phyloP scores from a whole-genome alignment of 2,329 filamentous ascomycete species.

The Zarea fungicola region DNA sequence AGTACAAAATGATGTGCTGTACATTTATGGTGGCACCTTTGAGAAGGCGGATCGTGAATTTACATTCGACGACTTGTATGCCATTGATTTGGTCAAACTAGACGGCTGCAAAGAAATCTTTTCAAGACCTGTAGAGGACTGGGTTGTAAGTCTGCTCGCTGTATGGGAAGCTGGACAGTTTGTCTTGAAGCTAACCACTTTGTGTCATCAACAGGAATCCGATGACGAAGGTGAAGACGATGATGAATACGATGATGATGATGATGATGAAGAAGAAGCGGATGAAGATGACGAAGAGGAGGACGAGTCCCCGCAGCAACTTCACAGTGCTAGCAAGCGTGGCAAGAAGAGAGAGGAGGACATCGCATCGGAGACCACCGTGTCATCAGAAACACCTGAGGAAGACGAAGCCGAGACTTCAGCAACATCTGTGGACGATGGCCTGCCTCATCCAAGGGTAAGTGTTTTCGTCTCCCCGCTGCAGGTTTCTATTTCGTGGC shows the following conservation, averaged over 20 bases:
- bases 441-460: slow-evolving; percentile 64
- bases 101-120: slow-evolving; percentile 93
- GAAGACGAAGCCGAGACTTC: slow-evolving; percentile 44
- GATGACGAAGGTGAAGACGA: slow-evolving; percentile 56
- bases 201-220: slow-evolving; percentile 44
- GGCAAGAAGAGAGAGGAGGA: slow-evolving; percentile 50
- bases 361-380: slow-evolving; percentile 28
- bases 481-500: background rate
- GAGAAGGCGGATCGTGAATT: slow-evolving; percentile 94
- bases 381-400: slow-evolving; percentile 25
- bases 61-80: slow-evolving; percentile 92
- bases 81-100: slow-evolving; percentile 88
- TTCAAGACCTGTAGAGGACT: slow-evolving; percentile 75
- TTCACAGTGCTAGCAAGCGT: slow-evolving; percentile 48
- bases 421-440: slow-evolving; percentile 60
- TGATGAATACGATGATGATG: slow-evolving; percentile 49
- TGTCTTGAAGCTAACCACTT: slow-evolving; percentile 32
- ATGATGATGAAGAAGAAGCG: slow-evolving; percentile 47
- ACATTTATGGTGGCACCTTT: slow-evolving; percentile 91
- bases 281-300: slow-evolving; percentile 47
- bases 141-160: slow-evolving; percentile 52
- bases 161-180: slow-evolving; percentile 10
- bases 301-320: slow-evolving; percentile 37
- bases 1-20: slow-evolving; percentile 87
- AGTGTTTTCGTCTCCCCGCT: slow-evolving; percentile 17